Base-by-base conservation (phyloP, 1,284 basidiomycete genomes). In the Marasmius fiardii region DNA sequence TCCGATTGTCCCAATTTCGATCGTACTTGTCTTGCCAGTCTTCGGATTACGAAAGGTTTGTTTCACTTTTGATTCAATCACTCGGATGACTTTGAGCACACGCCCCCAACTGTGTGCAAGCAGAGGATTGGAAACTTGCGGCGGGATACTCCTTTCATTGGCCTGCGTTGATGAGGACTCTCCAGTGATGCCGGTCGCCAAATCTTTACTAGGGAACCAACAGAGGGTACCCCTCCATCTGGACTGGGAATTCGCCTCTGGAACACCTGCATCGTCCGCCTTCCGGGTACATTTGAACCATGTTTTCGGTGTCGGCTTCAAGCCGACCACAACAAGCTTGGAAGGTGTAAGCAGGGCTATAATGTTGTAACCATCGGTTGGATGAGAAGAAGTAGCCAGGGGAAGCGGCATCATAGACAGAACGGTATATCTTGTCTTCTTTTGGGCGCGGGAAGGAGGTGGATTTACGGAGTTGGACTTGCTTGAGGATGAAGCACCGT, bases 221-320 rank as follows among this genome's bases (percentile, higher is more conserved):
- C 86, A 83, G 35, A 94, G 69, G 26, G 81, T 76, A 5, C 88
- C 86, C 58, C 80, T 79, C 69, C 77, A 77, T 63, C 77, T 77
- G 61, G 75, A 74, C 61, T 70, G 76, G 35, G 69, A 68, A 64
- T 57, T 73, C 64, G 54, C 69, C 48, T 61, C 66, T 14, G 68
- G 70, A 16, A 74, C 76, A 51, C 10, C 28, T 10, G 28, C 10
- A 31, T 79, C 80, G 28, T 79, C 75, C 6, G 68, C 63, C 21
- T 81, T 76, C n/a, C 92, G 82, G 60, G 88, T 76, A 54, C 81
- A 83, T 62, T 94, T 86, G 67, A 92, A 92, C 94, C 95, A 98
- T 0, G 96, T 99, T 64, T 92, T 86, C 2, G 97, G 91, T 0
- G 84, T 81, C 1, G 97, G 97, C 65, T 94, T 95, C 61, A 99